Percentiles rank a stretch among this genome's conserved stretches.
Conservation (phyloP, 2,329 filamentous ascomycete genomes). For the Aspergillus terreus region DNA sequence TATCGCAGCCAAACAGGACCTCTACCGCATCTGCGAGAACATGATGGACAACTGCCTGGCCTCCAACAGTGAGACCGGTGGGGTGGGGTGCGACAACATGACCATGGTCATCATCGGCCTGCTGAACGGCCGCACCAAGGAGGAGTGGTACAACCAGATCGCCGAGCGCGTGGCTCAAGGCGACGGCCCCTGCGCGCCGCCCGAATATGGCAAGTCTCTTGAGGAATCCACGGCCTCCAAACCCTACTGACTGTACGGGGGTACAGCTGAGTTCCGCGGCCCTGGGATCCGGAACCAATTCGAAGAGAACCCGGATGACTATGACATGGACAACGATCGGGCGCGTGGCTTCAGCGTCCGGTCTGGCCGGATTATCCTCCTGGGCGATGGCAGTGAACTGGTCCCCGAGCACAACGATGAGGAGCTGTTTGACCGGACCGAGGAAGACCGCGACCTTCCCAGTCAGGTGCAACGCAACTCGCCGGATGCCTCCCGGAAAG, state of each 20-base stretch:
- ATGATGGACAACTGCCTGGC: conserved; percentile 99
- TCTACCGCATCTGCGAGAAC: conserved; percentile 96
- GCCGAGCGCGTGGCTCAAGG: conserved; percentile 90
- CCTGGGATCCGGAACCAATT: conserved; percentile 78
- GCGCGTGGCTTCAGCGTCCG: conserved; percentile 70
- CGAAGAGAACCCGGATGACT: conserved; percentile 66
- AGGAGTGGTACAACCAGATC: conserved; percentile 97
- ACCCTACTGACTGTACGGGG: conserved; percentile 38
- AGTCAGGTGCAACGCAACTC: conserved; percentile 72
- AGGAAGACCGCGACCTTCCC: conserved; percentile 77
- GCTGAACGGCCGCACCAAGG: conserved; percentile 86
- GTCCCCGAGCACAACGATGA: conserved; percentile 83
- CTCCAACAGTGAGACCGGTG: conserved; percentile 95
- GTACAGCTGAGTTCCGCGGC: conserved; percentile 76
- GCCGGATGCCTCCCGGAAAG: conserved; percentile 34
- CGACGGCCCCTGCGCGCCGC: conserved; percentile 96
- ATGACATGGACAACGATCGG: conserved; percentile 49
- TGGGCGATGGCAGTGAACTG: conserved; percentile 92
- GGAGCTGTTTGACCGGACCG: conserved; percentile 91
- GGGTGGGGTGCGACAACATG: conserved; percentile 99
- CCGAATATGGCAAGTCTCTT: conserved; percentile 91
- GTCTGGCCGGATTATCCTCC: conserved; percentile 81
- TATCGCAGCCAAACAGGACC: conserved; percentile 91
- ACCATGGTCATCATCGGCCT: conserved; percentile 91
- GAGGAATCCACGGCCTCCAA: conserved; percentile 40